These are phyloP conservation scores for Chlorencoelia australis DNA, from an alignment of 2,329 filamentous ascomycete species.

Conservation along the genomic window DNA sequence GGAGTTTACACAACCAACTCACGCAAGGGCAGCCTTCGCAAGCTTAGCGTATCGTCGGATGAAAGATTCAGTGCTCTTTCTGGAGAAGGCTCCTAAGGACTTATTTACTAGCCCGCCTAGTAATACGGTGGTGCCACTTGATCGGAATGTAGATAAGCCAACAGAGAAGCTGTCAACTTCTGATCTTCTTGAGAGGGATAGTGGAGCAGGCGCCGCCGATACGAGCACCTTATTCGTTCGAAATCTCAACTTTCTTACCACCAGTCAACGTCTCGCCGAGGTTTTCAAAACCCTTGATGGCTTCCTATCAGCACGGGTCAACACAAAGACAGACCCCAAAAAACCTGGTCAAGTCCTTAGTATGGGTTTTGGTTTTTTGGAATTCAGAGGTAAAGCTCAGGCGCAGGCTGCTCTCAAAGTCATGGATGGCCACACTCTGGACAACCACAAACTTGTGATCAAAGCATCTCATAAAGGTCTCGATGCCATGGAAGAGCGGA, in stretches of 20 bases:
- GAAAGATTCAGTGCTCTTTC: conserved; percentile 81
- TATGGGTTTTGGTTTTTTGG: conserved; percentile 95
- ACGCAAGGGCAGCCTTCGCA: conserved; percentile 76
- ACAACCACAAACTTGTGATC: conserved; percentile 75
- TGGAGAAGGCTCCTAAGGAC: conserved; percentile 86
- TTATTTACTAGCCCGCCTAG: conserved; percentile 44
- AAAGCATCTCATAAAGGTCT: conserved; percentile 78
- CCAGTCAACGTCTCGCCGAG: conserved; percentile 63
- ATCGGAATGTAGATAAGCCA: conserved; percentile 12
- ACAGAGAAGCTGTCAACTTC: conserved; percentile 53
- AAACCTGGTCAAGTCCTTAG: conserved; percentile 78
- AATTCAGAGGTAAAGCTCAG: conserved; percentile 69
- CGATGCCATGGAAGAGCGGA: conserved; percentile 79
- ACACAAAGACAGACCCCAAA: conserved; percentile 90
- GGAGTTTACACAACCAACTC: conserved; percentile 68
- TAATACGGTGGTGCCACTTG: conserved; percentile 10
- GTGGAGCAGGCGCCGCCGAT: conserved; percentile 43
- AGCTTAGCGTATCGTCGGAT: conserved; percentile 82
- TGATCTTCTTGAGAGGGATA: conserved; percentile 54
- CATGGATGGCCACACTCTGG: conserved; percentile 86
- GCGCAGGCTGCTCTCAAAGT: conserved; percentile 69
- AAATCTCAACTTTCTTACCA: conserved; percentile 89
- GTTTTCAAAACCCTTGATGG: conserved; percentile 75
- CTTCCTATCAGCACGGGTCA: conserved; percentile 81
- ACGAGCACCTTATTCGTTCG: conserved; percentile 84